phyloP scores from a whole-genome alignment of 2,329 filamentous ascomycete genomes.

The Aspergillus arachidicola region DNA sequence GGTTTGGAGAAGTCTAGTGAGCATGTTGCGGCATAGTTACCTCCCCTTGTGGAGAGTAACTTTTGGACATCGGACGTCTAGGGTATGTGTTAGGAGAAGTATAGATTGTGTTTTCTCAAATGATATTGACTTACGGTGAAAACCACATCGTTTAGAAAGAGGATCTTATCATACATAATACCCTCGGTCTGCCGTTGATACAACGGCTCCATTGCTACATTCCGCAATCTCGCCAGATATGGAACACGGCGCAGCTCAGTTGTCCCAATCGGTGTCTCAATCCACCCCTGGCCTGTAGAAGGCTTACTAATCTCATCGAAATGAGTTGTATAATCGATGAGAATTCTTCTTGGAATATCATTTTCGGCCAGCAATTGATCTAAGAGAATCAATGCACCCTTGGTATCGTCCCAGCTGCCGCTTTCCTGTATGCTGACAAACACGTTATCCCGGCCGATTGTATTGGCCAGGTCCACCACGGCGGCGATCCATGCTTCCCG shows the following conservation, averaged over 20 bases:
- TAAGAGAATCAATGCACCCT: constrained; percentile 61
- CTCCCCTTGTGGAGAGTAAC: constrained; percentile 61
- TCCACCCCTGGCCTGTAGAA: constrained; percentile 61
- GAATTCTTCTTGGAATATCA: constrained; percentile 58
- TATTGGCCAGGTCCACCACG: constrained; percentile 58
- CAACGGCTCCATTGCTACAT: constrained; percentile 64
- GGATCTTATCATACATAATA: constrained; percentile 58
- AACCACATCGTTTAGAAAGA: constrained; percentile 59
- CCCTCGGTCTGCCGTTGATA: constrained; percentile 54
- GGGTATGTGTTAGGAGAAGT: background rate
- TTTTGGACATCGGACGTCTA: constrained; percentile 56
- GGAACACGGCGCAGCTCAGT: constrained; percentile 67
- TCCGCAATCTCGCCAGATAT: constrained; percentile 66
- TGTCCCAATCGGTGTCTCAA: constrained; percentile 57
- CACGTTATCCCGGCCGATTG: constrained; percentile 65
- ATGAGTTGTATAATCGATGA: constrained; percentile 62
- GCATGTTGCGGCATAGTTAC: constrained; percentile 68
- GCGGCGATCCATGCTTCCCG: constrained; percentile 65
- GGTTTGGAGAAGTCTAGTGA: constrained; percentile 70
- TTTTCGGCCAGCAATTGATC: constrained; percentile 56
- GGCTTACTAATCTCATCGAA: constrained; percentile 55
- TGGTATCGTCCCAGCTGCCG: constrained; percentile 70
- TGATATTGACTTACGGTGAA: constrained; percentile 38
- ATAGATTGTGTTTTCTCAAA: constrained; percentile 16
- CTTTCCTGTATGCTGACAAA: constrained; percentile 70